These are phyloP conservation scores for Apophysomyces variabilis DNA, from an alignment of 371 early-diverging fungal species.

Conservation along the genomic window DNA sequence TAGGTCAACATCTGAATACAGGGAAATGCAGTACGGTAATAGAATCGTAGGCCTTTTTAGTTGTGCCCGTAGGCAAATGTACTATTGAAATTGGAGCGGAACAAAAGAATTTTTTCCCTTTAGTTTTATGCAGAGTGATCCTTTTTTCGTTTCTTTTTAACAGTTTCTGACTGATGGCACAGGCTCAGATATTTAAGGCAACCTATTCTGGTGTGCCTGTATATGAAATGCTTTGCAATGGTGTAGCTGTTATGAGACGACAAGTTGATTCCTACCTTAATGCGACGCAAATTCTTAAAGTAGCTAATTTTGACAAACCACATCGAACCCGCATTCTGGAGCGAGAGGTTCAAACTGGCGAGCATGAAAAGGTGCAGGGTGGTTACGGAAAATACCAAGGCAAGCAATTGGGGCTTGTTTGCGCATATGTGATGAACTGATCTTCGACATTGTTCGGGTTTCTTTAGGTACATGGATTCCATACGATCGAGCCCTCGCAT, in stretches of 20 bases:
- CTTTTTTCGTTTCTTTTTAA: background rate
- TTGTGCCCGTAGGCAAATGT: too few relatives aligned
- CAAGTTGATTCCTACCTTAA: conserved; percentile 85
- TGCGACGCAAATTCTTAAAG: conserved; percentile 94
- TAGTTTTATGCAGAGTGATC: background rate
- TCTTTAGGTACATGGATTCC: conserved; percentile 72
- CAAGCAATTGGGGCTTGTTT: conserved; percentile 40
- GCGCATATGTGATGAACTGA: background rate
- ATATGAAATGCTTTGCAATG: conserved; percentile 83
- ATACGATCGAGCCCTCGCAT: conserved; percentile 70
- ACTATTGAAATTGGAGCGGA: background rate
- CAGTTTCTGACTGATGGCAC: background rate
- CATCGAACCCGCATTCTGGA: conserved; percentile 89
- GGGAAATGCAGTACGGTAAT: too few relatives aligned
- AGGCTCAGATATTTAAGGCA: conserved; percentile 54
- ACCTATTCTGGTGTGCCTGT: conserved; percentile 90
- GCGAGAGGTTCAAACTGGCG: conserved; percentile 75
- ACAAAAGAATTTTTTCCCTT: background rate
- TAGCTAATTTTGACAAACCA: conserved; percentile 89
- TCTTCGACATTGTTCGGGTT: background rate
- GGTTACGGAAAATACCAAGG: conserved; percentile 97
- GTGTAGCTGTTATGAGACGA: conserved; percentile 89
- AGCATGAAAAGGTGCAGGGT: conserved; percentile 92
- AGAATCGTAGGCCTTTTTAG: too few relatives aligned
- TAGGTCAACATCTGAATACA: too few relatives aligned